Evolutionary conservation across 108 stramenopile species (phyloP).

Genomic region (Ochromonas danica): DNA sequence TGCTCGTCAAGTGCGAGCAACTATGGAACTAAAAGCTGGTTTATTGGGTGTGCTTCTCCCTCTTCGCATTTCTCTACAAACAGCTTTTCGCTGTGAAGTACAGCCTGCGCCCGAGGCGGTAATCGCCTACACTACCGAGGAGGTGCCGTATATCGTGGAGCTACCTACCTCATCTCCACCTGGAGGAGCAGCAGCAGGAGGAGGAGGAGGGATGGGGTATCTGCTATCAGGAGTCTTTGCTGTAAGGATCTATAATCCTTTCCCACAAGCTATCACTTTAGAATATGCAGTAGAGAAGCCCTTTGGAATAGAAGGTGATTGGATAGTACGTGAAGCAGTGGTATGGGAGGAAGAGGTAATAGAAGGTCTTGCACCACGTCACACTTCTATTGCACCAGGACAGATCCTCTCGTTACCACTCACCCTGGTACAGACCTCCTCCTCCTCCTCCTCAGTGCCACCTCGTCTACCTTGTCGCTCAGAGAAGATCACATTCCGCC

Average conservation of each 20-base stretch:
- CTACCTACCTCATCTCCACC: background rate
- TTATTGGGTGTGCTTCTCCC: background rate
- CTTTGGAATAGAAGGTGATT: background rate
- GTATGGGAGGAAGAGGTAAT: background rate
- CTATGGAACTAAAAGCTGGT: constrained; percentile 6
- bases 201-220: background rate
- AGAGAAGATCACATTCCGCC: background rate
- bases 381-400: background rate
- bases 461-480: background rate
- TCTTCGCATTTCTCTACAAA: background rate
- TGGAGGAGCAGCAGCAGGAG: no score
- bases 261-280: background rate
- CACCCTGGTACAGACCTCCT: background rate
- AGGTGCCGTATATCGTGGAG: background rate
- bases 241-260: background rate
- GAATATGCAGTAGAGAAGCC: background rate
- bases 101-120: background rate
- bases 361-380: background rate
- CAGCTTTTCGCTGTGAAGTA: background rate
- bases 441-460: no score
- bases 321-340: background rate
- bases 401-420: background rate
- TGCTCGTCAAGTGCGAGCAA: background rate
- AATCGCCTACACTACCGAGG: background rate
- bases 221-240: constrained; percentile 11